Base-by-base conservation (phyloP, 2,329 filamentous ascomycete species). In the Scedosporium dehoogii region DNA sequence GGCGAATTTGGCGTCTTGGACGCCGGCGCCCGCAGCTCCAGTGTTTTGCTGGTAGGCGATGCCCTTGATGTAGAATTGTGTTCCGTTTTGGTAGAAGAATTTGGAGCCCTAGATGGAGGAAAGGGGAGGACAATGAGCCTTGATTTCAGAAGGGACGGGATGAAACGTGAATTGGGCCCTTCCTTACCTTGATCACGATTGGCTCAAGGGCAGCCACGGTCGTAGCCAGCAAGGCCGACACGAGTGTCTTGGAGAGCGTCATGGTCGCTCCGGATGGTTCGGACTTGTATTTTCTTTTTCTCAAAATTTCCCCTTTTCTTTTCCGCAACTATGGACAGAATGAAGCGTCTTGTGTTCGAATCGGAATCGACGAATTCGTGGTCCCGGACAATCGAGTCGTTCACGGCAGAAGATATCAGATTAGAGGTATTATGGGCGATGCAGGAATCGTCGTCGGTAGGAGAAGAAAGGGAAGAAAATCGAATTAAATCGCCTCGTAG, bases 41-140 rank as follows among this genome's bases (percentile, higher is more conserved):
- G 80, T 80, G 69, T 93, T 90, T 79, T 92, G 86, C 81, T 99
- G 94, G 79, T 99, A 99, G 68, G 94, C 94, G 69, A 99, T 82
- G 78, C 94, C 94, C 76, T 89, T 91, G 75, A 97, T 91, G 81
- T 86, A 96, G 78, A 83, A 83, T 70, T 83, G 79, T 18, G 81
- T 83, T 66, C 81, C 81, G 69, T 87, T 89, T 75, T 90, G 83
- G 81, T 89, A 92, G 82, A 96, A 97, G 82, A 97, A 93, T 77
- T 94, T 92, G 73, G 84, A 84, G 69, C 90, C 87, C 84, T 88
- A 70, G 62, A 70, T 61, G 67, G 68, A 4, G 51, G 41, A 64
- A 41, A 41, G 29, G 46, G 27, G 18, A 42, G 51, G n/a, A 14
- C 41, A 38, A 48, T 63, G 16, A 65, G 59, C 51, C 10, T 59